These are phyloP conservation scores for Prosopis cineraria DNA, from an alignment of 306 rosid genomes.

Conservation along the genomic window DNA sequence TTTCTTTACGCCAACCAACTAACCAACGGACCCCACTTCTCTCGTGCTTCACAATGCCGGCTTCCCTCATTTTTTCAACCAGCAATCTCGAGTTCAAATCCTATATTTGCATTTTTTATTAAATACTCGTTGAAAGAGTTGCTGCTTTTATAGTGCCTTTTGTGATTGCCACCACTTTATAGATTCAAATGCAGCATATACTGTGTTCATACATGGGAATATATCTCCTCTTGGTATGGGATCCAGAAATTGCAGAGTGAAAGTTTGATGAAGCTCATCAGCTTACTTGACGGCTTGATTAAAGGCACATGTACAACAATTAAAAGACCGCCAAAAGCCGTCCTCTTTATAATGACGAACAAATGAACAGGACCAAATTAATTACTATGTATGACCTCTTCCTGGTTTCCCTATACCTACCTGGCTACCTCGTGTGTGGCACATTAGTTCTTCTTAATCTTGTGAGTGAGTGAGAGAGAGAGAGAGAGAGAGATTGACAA, in stretches of 20 bases:
- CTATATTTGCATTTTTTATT: too few relatives aligned
- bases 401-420: background rate
- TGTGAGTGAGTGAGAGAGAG: too few relatives aligned
- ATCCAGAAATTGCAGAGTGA: background rate
- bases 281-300: slow-evolving; percentile 21
- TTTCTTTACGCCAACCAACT: background rate
- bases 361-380: slow-evolving; percentile 1
- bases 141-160: too few relatives aligned
- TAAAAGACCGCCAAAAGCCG: slow-evolving; percentile 4
- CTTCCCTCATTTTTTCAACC: too few relatives aligned
- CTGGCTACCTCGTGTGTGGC: background rate
- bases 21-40: background rate
- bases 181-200: background rate
- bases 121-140: too few relatives aligned
- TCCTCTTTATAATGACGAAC: background rate
- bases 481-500: background rate
- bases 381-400: background rate
- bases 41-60: background rate
- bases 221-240: background rate
- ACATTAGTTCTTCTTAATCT: background rate
- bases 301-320: slow-evolving; percentile 13
- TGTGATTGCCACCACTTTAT: too few relatives aligned
- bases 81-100: too few relatives aligned
- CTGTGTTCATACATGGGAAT: too few relatives aligned
- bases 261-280: background rate